Evolutionary conservation across 2,329 filamentous ascomycete genomes (phyloP).

Genomic region (Ophiostoma sp.): DNA sequence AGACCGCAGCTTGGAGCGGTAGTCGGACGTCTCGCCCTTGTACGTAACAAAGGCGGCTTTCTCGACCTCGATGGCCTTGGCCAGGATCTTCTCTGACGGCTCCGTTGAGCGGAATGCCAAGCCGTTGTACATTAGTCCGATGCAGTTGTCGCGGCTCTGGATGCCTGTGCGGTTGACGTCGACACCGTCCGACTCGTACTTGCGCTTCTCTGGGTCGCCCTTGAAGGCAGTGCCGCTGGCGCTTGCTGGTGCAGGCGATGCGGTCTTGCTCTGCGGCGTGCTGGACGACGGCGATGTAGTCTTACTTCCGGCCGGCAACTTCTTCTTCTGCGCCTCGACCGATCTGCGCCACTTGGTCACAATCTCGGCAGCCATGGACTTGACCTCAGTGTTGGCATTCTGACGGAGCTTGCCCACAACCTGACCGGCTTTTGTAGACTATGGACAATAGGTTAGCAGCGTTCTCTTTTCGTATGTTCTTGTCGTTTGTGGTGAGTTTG

Average conservation of each 20-base stretch:
- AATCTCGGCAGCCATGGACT: constrained; percentile 70
- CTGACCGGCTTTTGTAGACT: constrained; percentile 86
- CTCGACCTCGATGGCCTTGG: constrained; percentile 77
- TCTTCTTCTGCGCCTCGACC: constrained; percentile 60
- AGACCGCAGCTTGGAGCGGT: constrained; percentile 84
- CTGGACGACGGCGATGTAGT: constrained; percentile 38
- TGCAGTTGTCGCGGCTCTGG: constrained; percentile 71
- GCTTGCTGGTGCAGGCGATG: constrained; percentile 43
- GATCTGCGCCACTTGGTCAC: constrained; percentile 83
- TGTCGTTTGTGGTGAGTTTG: not conserved
- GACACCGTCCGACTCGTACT: constrained; percentile 74
- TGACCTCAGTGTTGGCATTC: constrained; percentile 76
- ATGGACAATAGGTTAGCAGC: not conserved
- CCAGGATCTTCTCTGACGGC: constrained; percentile 65
- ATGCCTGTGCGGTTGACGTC: constrained; percentile 71
- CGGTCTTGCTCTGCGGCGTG: constrained; percentile 34
- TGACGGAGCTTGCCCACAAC: constrained; percentile 74
- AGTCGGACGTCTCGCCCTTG: constrained; percentile 66
- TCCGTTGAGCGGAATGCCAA: constrained; percentile 67
- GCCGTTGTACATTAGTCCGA: constrained; percentile 91
- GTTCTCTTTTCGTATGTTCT: not conserved
- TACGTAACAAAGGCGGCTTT: constrained; percentile 64
- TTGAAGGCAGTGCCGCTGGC: constrained; percentile 55
- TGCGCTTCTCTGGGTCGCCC: constrained; percentile 72
- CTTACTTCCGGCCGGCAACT: constrained; percentile 24